Conservation (phyloP, 139 green algal genomes). For the Haematococcus lacustris region DNA sequence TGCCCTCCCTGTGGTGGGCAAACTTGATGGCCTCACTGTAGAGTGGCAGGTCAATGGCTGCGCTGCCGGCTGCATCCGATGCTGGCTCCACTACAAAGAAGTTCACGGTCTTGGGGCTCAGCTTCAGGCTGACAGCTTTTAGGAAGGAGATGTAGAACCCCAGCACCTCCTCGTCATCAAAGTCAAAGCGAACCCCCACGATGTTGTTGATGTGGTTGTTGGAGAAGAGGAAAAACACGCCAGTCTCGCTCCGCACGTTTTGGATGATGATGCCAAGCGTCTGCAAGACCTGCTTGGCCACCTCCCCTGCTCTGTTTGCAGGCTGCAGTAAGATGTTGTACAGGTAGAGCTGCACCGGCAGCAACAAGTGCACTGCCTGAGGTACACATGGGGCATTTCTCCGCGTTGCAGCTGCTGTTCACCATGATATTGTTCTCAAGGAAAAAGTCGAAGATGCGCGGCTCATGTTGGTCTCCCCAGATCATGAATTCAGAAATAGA, state of each 20-base stretch:
- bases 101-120: constrained; percentile 83
- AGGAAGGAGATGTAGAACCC: constrained; percentile 96
- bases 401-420: neutral
- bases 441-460: constrained; percentile 93
- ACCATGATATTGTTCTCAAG: constrained; percentile 85
- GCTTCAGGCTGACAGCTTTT: constrained; percentile 91
- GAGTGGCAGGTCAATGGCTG: constrained; percentile 63
- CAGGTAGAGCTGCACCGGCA: constrained; percentile 2
- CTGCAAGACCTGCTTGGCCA: constrained; percentile 81
- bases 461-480: constrained; percentile 96
- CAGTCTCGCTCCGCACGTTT: constrained; percentile 84
- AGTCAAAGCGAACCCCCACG: constrained; percentile 82
- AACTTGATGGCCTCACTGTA: constrained; percentile 89
- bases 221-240: constrained; percentile 92
- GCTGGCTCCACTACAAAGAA: constrained; percentile 85
- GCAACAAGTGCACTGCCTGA: neutral
- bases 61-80: neutral
- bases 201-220: constrained; percentile 98
- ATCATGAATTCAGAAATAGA: constrained; percentile 94
- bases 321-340: constrained; percentile 66
- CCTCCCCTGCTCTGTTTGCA: constrained; percentile 64
- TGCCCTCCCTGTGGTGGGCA: constrained; percentile 84
- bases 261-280: constrained; percentile 94
- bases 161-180: constrained; percentile 93
- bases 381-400: too few relatives aligned